Evolutionary conservation across 352 stramenopile genomes (phyloP).

Genomic region (Globisporangium iwayamae): DNA sequence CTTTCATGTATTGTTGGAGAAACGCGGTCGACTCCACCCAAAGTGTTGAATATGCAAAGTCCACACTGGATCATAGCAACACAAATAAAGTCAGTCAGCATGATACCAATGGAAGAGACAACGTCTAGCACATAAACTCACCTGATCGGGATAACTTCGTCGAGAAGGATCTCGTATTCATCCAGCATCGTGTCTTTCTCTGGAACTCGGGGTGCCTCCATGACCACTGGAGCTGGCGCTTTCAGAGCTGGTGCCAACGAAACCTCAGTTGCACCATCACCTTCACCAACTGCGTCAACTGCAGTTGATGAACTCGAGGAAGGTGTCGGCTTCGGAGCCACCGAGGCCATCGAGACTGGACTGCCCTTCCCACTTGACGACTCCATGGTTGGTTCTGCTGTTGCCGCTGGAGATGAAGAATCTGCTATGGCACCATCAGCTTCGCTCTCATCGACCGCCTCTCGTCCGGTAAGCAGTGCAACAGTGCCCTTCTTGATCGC

Average conservation of each 20-base stretch:
- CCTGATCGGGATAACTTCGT: constrained; percentile 71
- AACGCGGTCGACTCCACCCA: constrained; percentile 66
- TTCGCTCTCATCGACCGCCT: constrained; percentile 1
- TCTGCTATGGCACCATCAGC: constrained; percentile 3
- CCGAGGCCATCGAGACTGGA: constrained; percentile 17
- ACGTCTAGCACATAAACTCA: constrained; percentile 17
- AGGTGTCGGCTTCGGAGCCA: constrained; percentile 9
- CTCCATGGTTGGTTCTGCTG: constrained; percentile 1
- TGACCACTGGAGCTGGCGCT: constrained; percentile 7
- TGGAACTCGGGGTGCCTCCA: constrained; percentile 21
- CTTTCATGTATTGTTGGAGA: constrained; percentile 37
- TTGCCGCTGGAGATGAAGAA: neutral
- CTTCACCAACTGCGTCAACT: neutral
- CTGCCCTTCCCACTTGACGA: constrained; percentile 16
- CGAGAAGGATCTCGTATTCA: constrained; percentile 73
- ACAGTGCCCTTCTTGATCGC: constrained; percentile 73
- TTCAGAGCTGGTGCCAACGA: neutral
- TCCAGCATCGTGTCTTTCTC: constrained; percentile 43
- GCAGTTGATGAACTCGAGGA: neutral
- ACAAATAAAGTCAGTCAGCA: neutral
- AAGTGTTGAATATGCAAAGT: constrained; percentile 52
- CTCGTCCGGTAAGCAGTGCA: constrained; percentile 36
- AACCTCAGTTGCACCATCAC: neutral
- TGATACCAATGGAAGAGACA: neutral
- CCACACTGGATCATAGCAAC: constrained; percentile 34